Percentiles rank a stretch among this genome's conserved stretches.
Evolutionary conservation across 2,329 filamentous ascomycete genomes (phyloP).

Genomic region (Calonectria fujianensis): DNA sequence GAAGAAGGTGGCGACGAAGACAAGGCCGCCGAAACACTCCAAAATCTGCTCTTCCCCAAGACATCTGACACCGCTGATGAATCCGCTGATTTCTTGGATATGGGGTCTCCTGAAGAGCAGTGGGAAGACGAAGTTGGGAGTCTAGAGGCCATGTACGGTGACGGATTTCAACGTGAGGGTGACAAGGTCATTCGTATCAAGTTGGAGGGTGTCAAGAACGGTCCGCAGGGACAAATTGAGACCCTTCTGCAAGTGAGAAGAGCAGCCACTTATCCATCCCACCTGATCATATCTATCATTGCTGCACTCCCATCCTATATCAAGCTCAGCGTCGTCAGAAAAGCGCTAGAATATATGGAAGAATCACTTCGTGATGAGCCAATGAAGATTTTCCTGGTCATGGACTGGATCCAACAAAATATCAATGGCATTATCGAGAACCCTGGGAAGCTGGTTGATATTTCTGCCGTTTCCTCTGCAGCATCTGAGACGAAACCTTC

Average conservation of each 20-base stretch:
- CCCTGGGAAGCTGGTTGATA: constrained; percentile 88
- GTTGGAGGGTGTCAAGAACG: constrained; percentile 74
- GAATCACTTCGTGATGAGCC: constrained; percentile 86
- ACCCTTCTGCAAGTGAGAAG: constrained; percentile 80
- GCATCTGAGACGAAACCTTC: constrained; percentile 71
- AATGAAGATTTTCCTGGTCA: constrained; percentile 90
- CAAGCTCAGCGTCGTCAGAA: constrained; percentile 89
- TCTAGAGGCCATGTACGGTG: constrained; percentile 89
- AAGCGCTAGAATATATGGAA: constrained; percentile 82
- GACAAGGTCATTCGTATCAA: constrained; percentile 81
- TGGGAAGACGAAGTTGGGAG: constrained; percentile 93
- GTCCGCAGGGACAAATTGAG: constrained; percentile 70
- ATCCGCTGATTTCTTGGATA: constrained; percentile 67
- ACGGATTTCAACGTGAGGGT: constrained; percentile 78
- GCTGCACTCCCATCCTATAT: constrained; percentile 91
- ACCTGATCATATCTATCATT: constrained; percentile 81
- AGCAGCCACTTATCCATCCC: constrained; percentile 83
- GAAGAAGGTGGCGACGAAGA: constrained; percentile 82
- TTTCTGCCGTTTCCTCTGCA: constrained; percentile 85
- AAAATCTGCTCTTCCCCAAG: constrained; percentile 67
- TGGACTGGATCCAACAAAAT: constrained; percentile 93
- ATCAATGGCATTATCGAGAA: constrained; percentile 88
- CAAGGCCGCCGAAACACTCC: constrained; percentile 85
- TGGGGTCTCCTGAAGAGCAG: constrained; percentile 73
- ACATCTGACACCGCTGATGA: constrained; percentile 45